These are phyloP conservation scores for Ligustrum vulgare DNA, from an alignment of 257 asterid species.

Conservation along the genomic window DNA sequence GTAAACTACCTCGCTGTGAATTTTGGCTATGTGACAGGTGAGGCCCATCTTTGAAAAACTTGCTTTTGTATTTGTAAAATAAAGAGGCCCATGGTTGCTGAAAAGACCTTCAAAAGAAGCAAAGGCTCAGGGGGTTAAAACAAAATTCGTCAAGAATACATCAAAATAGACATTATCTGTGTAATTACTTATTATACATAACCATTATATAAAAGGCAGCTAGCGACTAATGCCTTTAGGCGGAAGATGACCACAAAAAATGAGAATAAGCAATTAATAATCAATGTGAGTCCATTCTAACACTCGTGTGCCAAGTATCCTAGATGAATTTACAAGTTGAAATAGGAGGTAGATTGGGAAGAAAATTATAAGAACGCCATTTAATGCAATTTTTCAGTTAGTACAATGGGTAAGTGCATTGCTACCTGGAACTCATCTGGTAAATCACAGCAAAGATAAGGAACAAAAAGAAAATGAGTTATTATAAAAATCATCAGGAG, in stretches of 20 bases:
- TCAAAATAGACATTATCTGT: background rate
- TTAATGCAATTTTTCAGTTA: background rate
- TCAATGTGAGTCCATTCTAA: background rate
- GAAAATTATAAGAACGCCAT: background rate
- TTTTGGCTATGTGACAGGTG: constrained; percentile 81
- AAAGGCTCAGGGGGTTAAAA: background rate
- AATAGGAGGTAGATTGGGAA: background rate
- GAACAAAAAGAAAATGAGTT: background rate
- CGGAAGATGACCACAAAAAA: too few species aligned
- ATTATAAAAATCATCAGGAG: constrained; percentile 2
- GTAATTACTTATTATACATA: background rate
- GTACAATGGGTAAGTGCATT: background rate
- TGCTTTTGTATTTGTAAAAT: constrained; percentile 73
- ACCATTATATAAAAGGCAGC: background rate
- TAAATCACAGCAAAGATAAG: background rate
- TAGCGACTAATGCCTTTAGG: background rate
- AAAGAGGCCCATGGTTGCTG: constrained; percentile 83
- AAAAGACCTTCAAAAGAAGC: constrained; percentile 47
- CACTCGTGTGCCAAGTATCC: background rate
- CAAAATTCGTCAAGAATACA: background rate
- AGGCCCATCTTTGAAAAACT: constrained; percentile 91
- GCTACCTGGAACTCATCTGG: background rate
- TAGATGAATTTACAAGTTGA: background rate
- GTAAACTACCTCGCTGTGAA: constrained; percentile 35
- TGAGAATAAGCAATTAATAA: background rate